Evolutionary conservation across 208 protist species (phyloP).

Genomic region (Acanthamoeba lenticulata): DNA sequence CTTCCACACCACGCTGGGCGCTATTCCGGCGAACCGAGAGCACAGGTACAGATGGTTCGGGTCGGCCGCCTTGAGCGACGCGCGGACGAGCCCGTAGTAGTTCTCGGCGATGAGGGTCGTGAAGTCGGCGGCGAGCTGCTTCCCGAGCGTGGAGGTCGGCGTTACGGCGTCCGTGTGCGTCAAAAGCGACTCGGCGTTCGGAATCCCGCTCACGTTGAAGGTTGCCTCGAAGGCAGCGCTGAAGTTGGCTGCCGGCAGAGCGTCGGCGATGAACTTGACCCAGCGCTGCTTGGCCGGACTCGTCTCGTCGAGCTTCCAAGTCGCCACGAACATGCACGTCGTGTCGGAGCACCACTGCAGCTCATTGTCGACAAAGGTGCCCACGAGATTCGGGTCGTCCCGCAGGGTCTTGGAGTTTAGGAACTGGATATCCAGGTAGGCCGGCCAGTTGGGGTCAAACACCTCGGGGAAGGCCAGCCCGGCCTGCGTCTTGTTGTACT

Average conservation of each 20-base stretch:
- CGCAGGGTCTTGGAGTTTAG: neutral
- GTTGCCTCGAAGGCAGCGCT: neutral
- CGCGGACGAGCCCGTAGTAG: neutral
- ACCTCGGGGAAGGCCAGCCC: constrained; percentile 49
- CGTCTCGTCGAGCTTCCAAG: neutral
- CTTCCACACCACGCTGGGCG: neutral
- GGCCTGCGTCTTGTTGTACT: neutral
- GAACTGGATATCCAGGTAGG: constrained; percentile 12
- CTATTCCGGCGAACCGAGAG: neutral
- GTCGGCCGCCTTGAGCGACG: neutral
- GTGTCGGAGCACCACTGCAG: constrained; percentile 36
- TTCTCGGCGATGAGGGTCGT: constrained; percentile 42
- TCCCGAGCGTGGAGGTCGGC: neutral
- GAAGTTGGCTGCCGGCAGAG: neutral
- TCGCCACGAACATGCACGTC: constrained; percentile 37
- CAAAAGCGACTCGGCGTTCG: neutral
- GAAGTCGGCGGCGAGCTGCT: neutral
- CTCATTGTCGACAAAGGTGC: constrained; percentile 50
- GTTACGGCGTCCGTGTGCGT: neutral
- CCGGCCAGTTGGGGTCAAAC: constrained; percentile 36
- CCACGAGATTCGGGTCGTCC: constrained; percentile 44
- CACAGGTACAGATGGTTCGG: constrained; percentile 62
- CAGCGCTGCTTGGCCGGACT: neutral
- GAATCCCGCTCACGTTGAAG: neutral
- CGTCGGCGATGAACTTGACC: constrained; percentile 4